Evolutionary conservation across 257 asterid genomes (phyloP).

Genomic region (Solanum microdontum): DNA sequence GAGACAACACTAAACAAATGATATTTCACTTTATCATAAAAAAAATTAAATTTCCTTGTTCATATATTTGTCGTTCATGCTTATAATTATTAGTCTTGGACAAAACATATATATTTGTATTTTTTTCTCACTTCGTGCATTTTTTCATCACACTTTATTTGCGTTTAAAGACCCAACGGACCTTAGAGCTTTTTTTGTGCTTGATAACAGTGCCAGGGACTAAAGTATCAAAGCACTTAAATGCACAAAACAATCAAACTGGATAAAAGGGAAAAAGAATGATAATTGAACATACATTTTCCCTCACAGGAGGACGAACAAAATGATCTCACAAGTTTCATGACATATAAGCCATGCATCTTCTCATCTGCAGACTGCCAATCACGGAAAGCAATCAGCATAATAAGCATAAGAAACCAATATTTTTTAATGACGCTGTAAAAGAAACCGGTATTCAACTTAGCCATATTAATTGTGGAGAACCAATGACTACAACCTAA

Average conservation of each 20-base stretch:
- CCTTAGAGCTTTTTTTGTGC: background rate
- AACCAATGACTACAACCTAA: background rate
- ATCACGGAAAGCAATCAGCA: conserved; percentile 9
- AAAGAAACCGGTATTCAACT: background rate
- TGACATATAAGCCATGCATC: conserved; percentile 64
- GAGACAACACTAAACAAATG: background rate
- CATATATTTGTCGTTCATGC: background rate
- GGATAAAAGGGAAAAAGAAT: conserved; percentile 5
- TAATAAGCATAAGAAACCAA: background rate
- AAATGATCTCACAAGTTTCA: conserved; percentile 91
- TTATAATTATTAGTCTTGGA: background rate
- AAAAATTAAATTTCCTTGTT: background rate
- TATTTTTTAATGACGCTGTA: background rate
- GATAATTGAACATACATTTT: conserved; percentile 22
- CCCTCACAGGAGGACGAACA: conserved; percentile 55
- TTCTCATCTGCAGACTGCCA: conserved; percentile 70
- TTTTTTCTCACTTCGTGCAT: background rate
- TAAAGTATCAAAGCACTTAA: background rate
- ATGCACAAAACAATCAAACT: background rate
- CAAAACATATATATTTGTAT: background rate
- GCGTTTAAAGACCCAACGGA: background rate
- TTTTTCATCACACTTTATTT: background rate
- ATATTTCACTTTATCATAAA: background rate
- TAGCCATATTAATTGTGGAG: background rate
- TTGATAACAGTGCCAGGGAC: background rate